phyloP scores from a whole-genome alignment of 306 rosid species.

The Adenanthera pavonina region DNA sequence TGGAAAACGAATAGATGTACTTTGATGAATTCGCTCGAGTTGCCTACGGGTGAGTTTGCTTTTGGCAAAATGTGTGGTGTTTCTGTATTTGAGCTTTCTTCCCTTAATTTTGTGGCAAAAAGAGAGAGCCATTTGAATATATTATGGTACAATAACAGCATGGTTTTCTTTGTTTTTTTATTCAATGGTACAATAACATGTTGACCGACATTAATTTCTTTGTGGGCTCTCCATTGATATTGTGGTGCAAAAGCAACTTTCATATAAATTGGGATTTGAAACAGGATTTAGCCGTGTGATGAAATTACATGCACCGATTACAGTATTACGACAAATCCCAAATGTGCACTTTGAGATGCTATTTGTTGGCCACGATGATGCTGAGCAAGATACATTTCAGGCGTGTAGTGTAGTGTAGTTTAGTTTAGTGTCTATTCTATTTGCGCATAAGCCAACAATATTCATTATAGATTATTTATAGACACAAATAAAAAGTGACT shows the following conservation, averaged over 20 bases:
- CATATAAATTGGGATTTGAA: conserved; percentile 1
- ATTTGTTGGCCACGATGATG: conserved; percentile 25
- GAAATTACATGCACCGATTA: neutral
- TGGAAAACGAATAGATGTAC: neutral
- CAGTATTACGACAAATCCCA: conserved; percentile 5
- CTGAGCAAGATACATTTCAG: conserved; percentile 24
- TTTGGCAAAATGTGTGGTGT: neutral
- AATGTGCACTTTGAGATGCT: neutral
- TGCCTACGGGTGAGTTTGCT: conserved; percentile 11
- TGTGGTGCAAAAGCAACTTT: conserved; percentile 1
- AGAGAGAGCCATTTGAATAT: neutral
- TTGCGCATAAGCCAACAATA: neutral
- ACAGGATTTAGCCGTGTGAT: conserved; percentile 1
- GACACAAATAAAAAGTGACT: neutral
- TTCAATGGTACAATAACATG: neutral
- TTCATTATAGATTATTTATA: neutral
- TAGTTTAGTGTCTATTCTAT: neutral
- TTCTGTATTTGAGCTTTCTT: neutral
- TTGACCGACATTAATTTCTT: conserved; percentile 26
- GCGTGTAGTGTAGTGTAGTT: neutral
- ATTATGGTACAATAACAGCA: neutral
- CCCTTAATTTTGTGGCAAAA: neutral
- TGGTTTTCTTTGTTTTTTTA: too few relatives aligned
- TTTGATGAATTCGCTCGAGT: neutral
- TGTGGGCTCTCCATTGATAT: neutral